Base-by-base conservation (phyloP, 768 basidiomycete genomes). In the Ephemerocybe angulata region DNA sequence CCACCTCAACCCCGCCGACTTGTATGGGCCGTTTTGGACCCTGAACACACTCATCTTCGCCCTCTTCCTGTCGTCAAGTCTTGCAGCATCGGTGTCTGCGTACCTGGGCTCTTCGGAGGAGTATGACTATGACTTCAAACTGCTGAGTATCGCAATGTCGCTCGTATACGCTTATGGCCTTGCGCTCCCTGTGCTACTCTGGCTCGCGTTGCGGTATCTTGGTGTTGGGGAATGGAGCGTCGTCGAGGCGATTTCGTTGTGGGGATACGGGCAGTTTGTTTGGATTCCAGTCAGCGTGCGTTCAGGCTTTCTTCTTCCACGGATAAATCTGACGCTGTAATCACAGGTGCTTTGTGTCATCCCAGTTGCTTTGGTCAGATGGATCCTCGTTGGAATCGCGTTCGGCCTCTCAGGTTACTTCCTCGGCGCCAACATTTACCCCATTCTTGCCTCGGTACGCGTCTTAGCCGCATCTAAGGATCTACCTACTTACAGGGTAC, bases 1-100 rank as follows among this genome's bases (percentile, higher is more conserved):
- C 12, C 82, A 86, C 56, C 77, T 87, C 30, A 80, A 76, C 51
- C 87, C 87, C 40, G 77, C 85, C 38, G 89, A 91, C 66, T 81
- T 91, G 37, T 88, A 90, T 66, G 95, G 95, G 0, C 94, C 96
- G 1, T 98, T 99, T 76, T 99, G 96, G 96, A 93, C 95, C 0
- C 81, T 97, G 33, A 96, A 94, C 1, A 98, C 96, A 1, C 84
- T 99, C 58, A 88, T 97, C 41, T 92, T 98, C 66, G 80, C 87
- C 0, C 84, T 98, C 56, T 98, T 95, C 76, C 83, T 97, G 55
- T 95, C 90, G 24, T 97, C 96, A 1, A 93, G 91, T 30, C 86
- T 98, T 35, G 91, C 88, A 7, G 85, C 91, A 15, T 92, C 92
- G 44, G 87, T 98, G 60, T 77, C 88, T 2, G 80, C 84, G n/a